Evolutionary conservation across 2,329 filamentous ascomycete species (phyloP).

Genomic region (Coniella vitis): DNA sequence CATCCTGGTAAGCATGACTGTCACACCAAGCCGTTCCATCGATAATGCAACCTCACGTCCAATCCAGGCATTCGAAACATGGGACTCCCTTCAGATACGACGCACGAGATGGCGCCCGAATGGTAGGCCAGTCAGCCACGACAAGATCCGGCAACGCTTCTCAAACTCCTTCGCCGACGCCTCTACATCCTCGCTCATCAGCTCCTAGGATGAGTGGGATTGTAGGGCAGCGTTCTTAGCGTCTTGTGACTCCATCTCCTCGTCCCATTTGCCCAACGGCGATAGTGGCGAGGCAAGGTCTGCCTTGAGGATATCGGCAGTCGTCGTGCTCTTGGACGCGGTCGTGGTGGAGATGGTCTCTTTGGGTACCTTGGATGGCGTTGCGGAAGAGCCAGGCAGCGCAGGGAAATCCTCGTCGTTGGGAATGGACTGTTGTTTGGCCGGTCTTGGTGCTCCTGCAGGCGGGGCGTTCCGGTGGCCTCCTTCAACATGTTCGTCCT

Average conservation of each 20-base stretch:
- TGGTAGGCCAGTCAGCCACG: no score
- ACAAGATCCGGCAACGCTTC: no score
- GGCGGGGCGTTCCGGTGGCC: neutral
- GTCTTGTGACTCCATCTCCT: constrained; percentile 50
- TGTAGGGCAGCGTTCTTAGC: constrained; percentile 20
- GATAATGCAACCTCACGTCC: no score
- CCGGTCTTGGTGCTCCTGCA: constrained; percentile 8
- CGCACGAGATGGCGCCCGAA: no score
- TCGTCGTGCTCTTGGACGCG: constrained; percentile 10
- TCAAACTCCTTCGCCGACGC: no score
- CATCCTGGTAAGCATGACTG: no score
- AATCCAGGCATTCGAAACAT: no score
- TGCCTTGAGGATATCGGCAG: constrained; percentile 17
- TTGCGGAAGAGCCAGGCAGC: constrained; percentile 24
- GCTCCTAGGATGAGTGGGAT: neutral
- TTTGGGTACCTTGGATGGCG: neutral
- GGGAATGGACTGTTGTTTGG: constrained; percentile 28
- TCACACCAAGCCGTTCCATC: no score
- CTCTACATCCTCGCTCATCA: no score
- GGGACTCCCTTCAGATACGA: no score
- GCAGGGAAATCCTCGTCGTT: constrained; percentile 34
- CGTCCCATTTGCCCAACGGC: constrained; percentile 46
- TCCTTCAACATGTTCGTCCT: constrained; percentile 3
- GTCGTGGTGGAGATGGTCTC: neutral
- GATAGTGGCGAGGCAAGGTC: constrained; percentile 27